Evolutionary conservation across 495 filamentous ascomycete species (phyloP).

Genomic region (Schizothecium vesticola): DNA sequence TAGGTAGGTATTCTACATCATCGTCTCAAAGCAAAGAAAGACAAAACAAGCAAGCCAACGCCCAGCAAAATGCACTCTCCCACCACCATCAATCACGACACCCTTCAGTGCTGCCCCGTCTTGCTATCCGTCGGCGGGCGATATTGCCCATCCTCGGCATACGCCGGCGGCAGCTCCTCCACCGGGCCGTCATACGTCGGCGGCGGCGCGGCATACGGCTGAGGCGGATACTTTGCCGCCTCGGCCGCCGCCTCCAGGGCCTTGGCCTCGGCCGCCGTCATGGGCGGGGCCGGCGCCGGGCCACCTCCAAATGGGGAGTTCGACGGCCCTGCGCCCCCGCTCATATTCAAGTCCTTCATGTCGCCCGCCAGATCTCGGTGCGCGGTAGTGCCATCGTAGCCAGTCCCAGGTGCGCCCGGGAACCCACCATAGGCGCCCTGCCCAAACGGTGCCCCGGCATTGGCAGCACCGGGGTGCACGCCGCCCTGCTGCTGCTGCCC

Average conservation of each 20-base stretch:
- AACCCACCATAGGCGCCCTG: not conserved
- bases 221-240: constrained; percentile 1
- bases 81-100: not conserved
- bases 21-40: not conserved
- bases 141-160: constrained; percentile 15
- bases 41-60: not conserved
- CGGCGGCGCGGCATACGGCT: constrained; percentile 15
- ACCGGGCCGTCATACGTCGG: not conserved
- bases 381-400: not conserved
- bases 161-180: constrained; percentile 24
- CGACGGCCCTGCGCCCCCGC: constrained; percentile 10
- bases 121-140: constrained; percentile 14
- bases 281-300: constrained; percentile 6
- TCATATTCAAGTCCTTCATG: constrained; percentile 9
- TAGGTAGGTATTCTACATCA: not conserved
- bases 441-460: not conserved
- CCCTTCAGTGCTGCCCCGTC: constrained; percentile 12
- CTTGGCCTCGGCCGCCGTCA: constrained; percentile 15
- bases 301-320: not conserved
- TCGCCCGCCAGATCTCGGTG: not conserved
- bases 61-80: not conserved
- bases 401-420: not conserved
- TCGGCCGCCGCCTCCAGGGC: constrained; percentile 27
- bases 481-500: constrained; percentile 10
- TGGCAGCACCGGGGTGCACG: too few species aligned